Base-by-base conservation (phyloP, 768 basidiomycete species). In the Tephrocybe sp. region DNA sequence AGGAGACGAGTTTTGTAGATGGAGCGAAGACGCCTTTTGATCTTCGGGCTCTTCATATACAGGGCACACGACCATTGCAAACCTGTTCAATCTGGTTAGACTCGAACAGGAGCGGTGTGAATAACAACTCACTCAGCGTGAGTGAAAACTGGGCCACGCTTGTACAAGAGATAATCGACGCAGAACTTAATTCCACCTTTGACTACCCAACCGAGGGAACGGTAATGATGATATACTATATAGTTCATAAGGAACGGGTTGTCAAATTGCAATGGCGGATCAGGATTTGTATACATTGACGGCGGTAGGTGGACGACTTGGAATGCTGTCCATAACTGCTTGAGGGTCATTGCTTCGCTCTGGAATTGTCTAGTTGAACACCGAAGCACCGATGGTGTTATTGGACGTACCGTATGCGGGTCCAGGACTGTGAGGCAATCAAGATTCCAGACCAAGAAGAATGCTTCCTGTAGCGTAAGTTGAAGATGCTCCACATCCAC, bases 121-220 rank as follows among this genome's bases (percentile, higher is more conserved):
- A 32, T 43, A 30, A 28, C 28, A 12, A 70, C 89, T 60, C 64
- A 98, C 93, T 98, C 95, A 9, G 97, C 95, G 66, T 99, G 97
- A 4, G 86, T 74, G 66, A 98, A 98, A 1, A 96, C 91, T 2
- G 96, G 94, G 0, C 97, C 97, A 11, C 90, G 82, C 59, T 92
- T 94, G 67, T 99, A 99, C 22, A 98, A 69, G 9, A 99, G 79
- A 69, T 89, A 94, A 61, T 99, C 97, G 31, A 88, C 89, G 59
- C 95, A 98, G 68, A 99, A 99, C 67, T 99, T 99, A 74, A 97
- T 85, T 1, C 97, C 97, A 24, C 85, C 83, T 67, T 94, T 92
- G 55, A 97, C 86, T 16, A 98, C 91, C 97, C 96, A 99, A 21
- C 97, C 97, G 7, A 98, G 77, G 4, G 94, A 93, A 13, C 96